phyloP scores from a whole-genome alignment of 768 basidiomycete genomes.

The Xerocomellus chrysenteron region DNA sequence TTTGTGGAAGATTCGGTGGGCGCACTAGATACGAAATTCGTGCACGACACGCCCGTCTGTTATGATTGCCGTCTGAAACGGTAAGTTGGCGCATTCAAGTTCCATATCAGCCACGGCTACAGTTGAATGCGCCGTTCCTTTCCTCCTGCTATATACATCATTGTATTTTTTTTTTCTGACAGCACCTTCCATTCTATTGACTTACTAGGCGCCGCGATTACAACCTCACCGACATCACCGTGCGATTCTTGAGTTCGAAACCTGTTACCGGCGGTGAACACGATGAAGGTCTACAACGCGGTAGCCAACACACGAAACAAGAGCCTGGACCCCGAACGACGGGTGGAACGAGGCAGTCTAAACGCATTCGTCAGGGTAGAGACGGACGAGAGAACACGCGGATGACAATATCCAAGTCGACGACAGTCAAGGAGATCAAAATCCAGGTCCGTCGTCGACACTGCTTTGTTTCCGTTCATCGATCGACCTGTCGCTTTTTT shows the following conservation, averaged over 20 bases:
- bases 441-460: constrained; percentile 48
- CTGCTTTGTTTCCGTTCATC: not conserved
- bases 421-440: constrained; percentile 78
- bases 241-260: constrained; percentile 44
- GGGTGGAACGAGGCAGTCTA: constrained; percentile 61
- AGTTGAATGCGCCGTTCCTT: constrained; percentile 3
- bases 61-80: constrained; percentile 57
- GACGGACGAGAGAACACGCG: constrained; percentile 49
- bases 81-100: constrained; percentile 35
- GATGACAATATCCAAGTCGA: constrained; percentile 59
- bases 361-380: constrained; percentile 61
- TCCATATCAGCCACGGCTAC: constrained; percentile 11
- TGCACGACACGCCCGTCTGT: constrained; percentile 56
- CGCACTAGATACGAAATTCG: constrained; percentile 37
- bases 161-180: constrained; percentile 13
- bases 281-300: constrained; percentile 27
- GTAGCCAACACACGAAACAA: constrained; percentile 28
- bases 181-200: constrained; percentile 17
- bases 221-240: constrained; percentile 58
- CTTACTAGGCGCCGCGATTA: constrained; percentile 42
- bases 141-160: constrained; percentile 4
- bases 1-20: constrained; percentile 26
- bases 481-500: not conserved
- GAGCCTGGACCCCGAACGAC: constrained; percentile 38
- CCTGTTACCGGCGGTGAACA: constrained; percentile 32